Base-by-base conservation (phyloP, 1,139 yeast genomes). In the Candida buenavistaensis region DNA sequence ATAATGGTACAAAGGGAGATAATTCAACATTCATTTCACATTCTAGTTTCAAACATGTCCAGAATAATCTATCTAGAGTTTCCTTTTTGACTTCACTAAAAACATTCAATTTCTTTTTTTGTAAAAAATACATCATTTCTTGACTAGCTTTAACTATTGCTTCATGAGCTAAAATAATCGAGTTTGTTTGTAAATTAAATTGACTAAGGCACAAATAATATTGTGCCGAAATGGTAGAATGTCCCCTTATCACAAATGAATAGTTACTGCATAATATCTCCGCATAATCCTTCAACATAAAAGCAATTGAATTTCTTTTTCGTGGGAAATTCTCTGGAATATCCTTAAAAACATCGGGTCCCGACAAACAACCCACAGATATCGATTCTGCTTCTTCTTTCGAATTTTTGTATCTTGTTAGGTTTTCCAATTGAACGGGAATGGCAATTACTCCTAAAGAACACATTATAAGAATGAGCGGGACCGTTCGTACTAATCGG, bases 11-110 rank as follows among this genome's bases (percentile, higher is more conserved):
- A 36, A 55, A 55, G 5, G 78, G 78, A 6, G 72, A 62, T 16
- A 72, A 47, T 45, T 72, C 77, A 2, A 61, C 60, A 37, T 72
- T 51, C 28, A 71, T 43, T 46, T 72, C 78, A 41, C 72, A 64
- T 43, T 72, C 78, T 26, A 70, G 54, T 45, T 70, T 71, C 28
- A 67, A 50, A 40, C 77, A 69, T 8, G 63, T 59, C 72, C 76
- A 71, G 45, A 66, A 72, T 3, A 69, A 53, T 23, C 75, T 49
- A 20, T 39, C 37, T 30, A 39, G 24, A 10, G 30, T 31, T 26
- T 43, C 45, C 16, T 40, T 31, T 23, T 41, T 45, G n/a, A 30
- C 26, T 8, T 30, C 26, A 20, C 28, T 11, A 9, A 37, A 43
- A 41, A 17, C 31, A 11, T 31, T n/a, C 14, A 14, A 23, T 11